Evolutionary conservation across 2,329 filamentous ascomycete genomes (phyloP), one percentile per base, ranked within the genome.

Genomic region (Cadophora luteo-olivacea): DNA sequence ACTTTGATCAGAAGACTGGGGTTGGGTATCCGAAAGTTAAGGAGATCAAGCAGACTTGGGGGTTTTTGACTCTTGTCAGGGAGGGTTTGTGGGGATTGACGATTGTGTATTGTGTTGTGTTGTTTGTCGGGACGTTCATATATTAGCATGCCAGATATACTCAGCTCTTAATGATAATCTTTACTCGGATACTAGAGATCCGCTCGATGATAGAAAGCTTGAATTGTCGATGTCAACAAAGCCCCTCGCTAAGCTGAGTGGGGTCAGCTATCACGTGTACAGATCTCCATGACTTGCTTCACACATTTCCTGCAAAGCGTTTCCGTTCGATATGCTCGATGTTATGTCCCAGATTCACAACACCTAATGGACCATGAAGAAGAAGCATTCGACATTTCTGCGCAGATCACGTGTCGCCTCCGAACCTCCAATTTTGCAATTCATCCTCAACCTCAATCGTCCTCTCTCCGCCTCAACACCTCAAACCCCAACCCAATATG

Each of bases 401-500:
- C 5, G 36, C 7, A 9, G 36, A 38, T 38, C 36, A 38, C 36
- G 36, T 38, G 36, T 7, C 36, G 9, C 12, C 3, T 7, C 4
- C 36, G 8, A 38, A 38, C 7, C 36, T 38, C 36, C n/a, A n/a
- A n/a, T n/a, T n/a, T n/a, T n/a, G 12, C 36, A 38, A 2, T 11
- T 38, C 36, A 1, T 4, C 9, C 36, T 38, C 36, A 38, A 14
- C 36, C 8, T 38, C 36, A 4, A 4, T 9, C 41, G 3, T 3
- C 41, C 14, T 14, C 41, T 45, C 12, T 19, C 41, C 14, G 2
- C 12, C n/a, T 49, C n/a, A 49, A 22, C 45, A 49, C 45, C n/a
- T 49, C 19, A 49, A n/a, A 6, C n/a, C 45, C 9, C 45, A 36
- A 12, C 11, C 25, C 49, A 48, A 55, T 22, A 65, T 65, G 63